Evolutionary conservation across 495 filamentous ascomycete genomes (phyloP), one percentile per base, ranked within the genome.

Genomic region (Platismatia glauca): DNA sequence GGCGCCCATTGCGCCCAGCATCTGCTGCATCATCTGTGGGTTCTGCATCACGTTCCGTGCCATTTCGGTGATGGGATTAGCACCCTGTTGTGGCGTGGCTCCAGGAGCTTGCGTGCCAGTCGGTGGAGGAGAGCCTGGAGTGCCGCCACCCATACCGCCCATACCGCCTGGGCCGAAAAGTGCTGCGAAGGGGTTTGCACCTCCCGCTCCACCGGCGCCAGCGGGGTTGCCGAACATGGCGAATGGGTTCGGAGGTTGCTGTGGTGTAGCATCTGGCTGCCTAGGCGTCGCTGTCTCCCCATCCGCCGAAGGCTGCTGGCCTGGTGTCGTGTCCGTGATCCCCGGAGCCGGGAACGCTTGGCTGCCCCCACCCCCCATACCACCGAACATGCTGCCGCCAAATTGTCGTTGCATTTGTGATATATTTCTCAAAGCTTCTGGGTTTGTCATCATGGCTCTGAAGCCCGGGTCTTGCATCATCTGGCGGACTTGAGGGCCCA

Each of bases 381-480:
- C 81, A 16, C 76, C 77, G 58, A 73, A 72, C 29, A 70, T 72
- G 34, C 85, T 85, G 57, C 72, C 86, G 57, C 84, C 81, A 78
- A 94, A 83, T 37, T 80, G 77, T 62, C 88, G 79, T 65, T 89
- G 86, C 82, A 97, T 86, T 60, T 89, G 84, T 48, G 89, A 79
- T 65, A 91, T 89, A 66, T 87, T 83, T 46, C 93, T 81, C 29
- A 97, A 78, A 31, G 87, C 83, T 20, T 89, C 84, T 33, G 95
- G 95, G 68, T 95, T 90, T n/a, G 92, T 93, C 82, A 99, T 86
- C 90, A 97, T 95, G 24, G 89, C 82, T 63, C 95, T 84, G 70
- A 97, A 92, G 59, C 89, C 81, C 0, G 91, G 90, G 31, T 89
- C 91, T 62, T 88, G 83, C 68, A 99, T 80, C 74, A 96, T 85